These are phyloP conservation scores for Neonectria punicea DNA, from an alignment of 2,329 filamentous ascomycete genomes.

Conservation along the genomic window DNA sequence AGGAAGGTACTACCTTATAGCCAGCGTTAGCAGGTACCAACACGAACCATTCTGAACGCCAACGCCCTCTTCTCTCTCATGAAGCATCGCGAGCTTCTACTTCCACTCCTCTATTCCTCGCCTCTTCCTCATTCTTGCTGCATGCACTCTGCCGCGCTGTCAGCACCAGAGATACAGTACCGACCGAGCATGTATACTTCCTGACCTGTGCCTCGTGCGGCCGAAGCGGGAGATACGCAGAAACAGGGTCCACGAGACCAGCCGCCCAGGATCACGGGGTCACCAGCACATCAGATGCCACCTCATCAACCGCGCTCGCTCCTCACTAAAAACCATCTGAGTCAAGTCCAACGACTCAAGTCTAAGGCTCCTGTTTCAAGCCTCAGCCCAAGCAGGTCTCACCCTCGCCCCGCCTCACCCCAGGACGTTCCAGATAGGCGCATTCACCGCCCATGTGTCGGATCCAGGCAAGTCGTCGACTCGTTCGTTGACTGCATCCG, in stretches of 20 bases:
- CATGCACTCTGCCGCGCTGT: conserved; percentile 5
- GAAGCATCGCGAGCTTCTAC: neutral
- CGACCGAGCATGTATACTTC: neutral
- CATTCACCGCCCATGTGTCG: conserved; percentile 11
- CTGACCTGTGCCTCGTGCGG: neutral
- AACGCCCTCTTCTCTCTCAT: neutral
- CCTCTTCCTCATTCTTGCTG: neutral
- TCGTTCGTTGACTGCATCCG: neutral
- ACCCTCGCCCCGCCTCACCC: conserved; percentile 7
- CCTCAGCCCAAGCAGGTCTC: conserved; percentile 1
- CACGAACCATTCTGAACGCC: neutral
- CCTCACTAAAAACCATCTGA: neutral
- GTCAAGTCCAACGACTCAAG: conserved; percentile 2
- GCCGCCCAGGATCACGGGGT: conserved; percentile 9
- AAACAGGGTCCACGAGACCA: conserved; percentile 16
- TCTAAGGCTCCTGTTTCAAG: conserved; percentile 3
- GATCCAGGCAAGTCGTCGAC: conserved; percentile 2
- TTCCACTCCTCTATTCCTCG: neutral
- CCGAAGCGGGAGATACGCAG: neutral
- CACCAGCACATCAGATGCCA: conserved; percentile 16
- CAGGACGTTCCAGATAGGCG: neutral
- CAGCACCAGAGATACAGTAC: neutral
- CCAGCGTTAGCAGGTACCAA: neutral
- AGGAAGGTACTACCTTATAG: too few species aligned
- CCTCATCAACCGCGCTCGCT: conserved; percentile 8